Percentiles rank a stretch among this genome's conserved stretches.
Evolutionary conservation across 805 yeast genomes (phyloP).

Genomic region (Ogataea kodamae): DNA sequence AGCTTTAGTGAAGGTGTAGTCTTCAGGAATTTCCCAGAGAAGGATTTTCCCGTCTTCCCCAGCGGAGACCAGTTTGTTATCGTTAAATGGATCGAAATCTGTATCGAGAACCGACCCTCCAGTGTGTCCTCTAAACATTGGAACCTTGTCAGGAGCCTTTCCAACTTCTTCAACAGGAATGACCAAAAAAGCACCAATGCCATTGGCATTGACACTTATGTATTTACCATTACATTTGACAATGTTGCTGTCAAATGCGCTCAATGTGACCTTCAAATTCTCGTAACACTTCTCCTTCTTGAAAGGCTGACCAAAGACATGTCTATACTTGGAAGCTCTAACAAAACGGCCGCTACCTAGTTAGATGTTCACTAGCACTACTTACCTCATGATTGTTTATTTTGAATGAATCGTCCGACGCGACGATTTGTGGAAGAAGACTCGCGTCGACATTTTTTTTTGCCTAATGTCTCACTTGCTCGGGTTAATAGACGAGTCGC

Average conservation of each 20-base stretch:
- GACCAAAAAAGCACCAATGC: constrained; percentile 97
- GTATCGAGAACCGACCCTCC: constrained; percentile 96
- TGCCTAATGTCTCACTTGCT: constrained; percentile 6
- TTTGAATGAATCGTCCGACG: neutral
- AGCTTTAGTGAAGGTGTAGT: constrained; percentile 65
- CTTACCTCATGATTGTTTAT: constrained; percentile 23
- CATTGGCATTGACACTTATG: constrained; percentile 81
- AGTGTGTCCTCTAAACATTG: constrained; percentile 92
- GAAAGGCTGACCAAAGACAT: constrained; percentile 88
- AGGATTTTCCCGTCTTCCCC: constrained; percentile 79
- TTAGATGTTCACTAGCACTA: constrained; percentile 6
- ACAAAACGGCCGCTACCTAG: constrained; percentile 73
- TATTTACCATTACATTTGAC: constrained; percentile 84
- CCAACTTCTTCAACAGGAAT: constrained; percentile 85
- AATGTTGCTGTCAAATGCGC: constrained; percentile 95
- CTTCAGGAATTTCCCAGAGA: constrained; percentile 84
- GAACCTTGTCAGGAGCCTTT: constrained; percentile 88
- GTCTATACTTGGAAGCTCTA: constrained; percentile 95
- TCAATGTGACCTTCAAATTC: constrained; percentile 73
- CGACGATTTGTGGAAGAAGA: neutral
- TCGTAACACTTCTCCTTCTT: constrained; percentile 71
- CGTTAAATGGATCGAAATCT: constrained; percentile 90
- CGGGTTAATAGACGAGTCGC: constrained; percentile 29
- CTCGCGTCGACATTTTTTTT: constrained; percentile 8
- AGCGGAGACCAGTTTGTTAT: constrained; percentile 67